These are phyloP conservation scores for Phytophthora capsici DNA, from an alignment of 352 stramenopile species.

Conservation along the genomic window DNA sequence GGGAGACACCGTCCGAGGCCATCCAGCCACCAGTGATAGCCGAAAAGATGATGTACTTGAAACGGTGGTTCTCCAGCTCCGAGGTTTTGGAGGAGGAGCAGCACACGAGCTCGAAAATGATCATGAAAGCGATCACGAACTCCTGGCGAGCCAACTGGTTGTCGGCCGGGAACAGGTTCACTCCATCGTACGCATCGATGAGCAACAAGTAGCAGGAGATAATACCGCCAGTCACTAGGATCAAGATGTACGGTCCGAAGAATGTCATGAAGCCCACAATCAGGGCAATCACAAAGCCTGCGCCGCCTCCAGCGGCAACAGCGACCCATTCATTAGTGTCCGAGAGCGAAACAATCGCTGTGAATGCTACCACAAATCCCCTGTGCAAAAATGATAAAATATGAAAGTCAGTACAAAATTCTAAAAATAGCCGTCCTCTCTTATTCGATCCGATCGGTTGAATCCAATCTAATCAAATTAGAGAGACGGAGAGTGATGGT, in stretches of 20 bases:
- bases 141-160: conserved; percentile 86
- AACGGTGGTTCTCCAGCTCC: conserved; percentile 88
- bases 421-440: too few species aligned
- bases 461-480: background rate
- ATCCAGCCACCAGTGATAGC: conserved; percentile 79
- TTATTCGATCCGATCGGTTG: background rate
- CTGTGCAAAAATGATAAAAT: conserved; percentile 36
- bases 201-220: conserved; percentile 79
- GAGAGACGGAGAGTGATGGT: conserved; percentile 24
- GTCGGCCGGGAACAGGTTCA: conserved; percentile 69
- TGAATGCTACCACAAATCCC: conserved; percentile 75
- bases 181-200: conserved; percentile 73
- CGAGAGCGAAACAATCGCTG: conserved; percentile 62
- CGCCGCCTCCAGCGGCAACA: conserved; percentile 63
- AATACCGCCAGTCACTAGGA: conserved; percentile 71
- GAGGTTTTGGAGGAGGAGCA: conserved; percentile 77
- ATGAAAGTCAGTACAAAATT: conserved; percentile 21
- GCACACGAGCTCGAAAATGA: conserved; percentile 89
- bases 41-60: conserved; percentile 90
- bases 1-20: conserved; percentile 72
- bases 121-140: conserved; percentile 88
- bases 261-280: conserved; percentile 81
- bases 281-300: conserved; percentile 65
- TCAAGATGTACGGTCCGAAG: conserved; percentile 72
- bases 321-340: conserved; percentile 83